phyloP scores from a whole-genome alignment of 2,329 filamentous ascomycete species.

The Nemania sp. region DNA sequence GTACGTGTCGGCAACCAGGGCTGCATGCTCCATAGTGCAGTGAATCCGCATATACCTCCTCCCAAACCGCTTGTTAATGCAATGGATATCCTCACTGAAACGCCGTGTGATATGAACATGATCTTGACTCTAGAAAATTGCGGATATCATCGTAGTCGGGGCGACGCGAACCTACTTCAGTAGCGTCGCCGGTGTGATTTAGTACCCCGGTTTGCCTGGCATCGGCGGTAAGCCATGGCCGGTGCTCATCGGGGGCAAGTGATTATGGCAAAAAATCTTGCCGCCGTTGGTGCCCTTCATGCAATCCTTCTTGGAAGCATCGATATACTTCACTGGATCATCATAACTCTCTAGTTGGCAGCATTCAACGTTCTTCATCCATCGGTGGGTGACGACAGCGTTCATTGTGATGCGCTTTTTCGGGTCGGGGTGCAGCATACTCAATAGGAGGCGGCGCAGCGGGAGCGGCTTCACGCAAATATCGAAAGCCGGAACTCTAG shows the following conservation, averaged over 20 bases:
- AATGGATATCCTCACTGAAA: constrained; percentile 20
- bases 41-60: constrained; percentile 12
- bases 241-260: constrained; percentile 53
- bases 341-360: constrained; percentile 73
- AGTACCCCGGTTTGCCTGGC: constrained; percentile 60
- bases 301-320: constrained; percentile 60
- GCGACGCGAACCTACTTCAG: neutral
- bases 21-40: constrained; percentile 12
- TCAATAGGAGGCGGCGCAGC: constrained; percentile 71
- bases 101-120: constrained; percentile 21
- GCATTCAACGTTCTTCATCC: constrained; percentile 75
- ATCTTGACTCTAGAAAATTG: constrained; percentile 1
- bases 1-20: constrained; percentile 14
- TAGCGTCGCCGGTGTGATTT: neutral
- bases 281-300: constrained; percentile 47
- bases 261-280: constrained; percentile 63
- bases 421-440: constrained; percentile 83
- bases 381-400: constrained; percentile 70
- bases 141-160: neutral
- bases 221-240: constrained; percentile 56
- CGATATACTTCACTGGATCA: constrained; percentile 63
- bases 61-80: constrained; percentile 19
- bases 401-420: constrained; percentile 68
- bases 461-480: constrained; percentile 65
- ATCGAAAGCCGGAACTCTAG: constrained; percentile 68